Evolutionary conservation across 129 eudicot genomes (phyloP), one percentile per base, ranked within the genome.

Genomic region (Calendula officinalis): DNA sequence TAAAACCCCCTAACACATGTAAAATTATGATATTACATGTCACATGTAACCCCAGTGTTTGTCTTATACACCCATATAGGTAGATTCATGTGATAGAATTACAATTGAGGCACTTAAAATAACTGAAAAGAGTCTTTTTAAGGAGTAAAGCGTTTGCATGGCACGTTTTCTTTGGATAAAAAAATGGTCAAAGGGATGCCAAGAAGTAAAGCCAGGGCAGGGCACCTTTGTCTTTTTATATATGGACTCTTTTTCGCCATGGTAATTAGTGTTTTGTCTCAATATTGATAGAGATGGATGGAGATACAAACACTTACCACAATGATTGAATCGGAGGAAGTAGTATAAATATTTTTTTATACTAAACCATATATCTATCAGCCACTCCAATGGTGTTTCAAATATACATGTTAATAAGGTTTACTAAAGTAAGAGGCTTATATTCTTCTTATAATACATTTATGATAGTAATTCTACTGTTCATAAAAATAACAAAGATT

Each of bases 201-300:
- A 55, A 54, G 71, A 46, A 50, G 71, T 64, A 64, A 56, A 73
- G 38, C 60, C 78, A 46, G 36, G 72, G 35, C 78, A 46, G 45
- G 66, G 17, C 60, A 73, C 9, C 65, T 54, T 73, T 64, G 78
- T 56, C 71, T 38, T 73, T 41, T 56, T 32, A 33, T 46, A 11
- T 55, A 45, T 73, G 60, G 71, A 57, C 45, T 8, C 60, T 36
- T 73, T 64, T 44, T 35, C 51, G 52, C 37, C 64, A 73, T 73
- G 72, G 77, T 73, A 73, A 65, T 73, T 73, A 56, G 78, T 73
- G 78, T 27, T 73, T 65, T 73, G 78, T 56, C 72, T 65, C 43
- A 49, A 4, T 13, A 14, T 10, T 65, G 72, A 73, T 73, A 8
- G 71, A n/a, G 62, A 49, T 60, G 62, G 49, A 56, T 68, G 73